Evolutionary conservation across 139 green algal species (phyloP).

Genomic region (Haematococcus sp.): DNA sequence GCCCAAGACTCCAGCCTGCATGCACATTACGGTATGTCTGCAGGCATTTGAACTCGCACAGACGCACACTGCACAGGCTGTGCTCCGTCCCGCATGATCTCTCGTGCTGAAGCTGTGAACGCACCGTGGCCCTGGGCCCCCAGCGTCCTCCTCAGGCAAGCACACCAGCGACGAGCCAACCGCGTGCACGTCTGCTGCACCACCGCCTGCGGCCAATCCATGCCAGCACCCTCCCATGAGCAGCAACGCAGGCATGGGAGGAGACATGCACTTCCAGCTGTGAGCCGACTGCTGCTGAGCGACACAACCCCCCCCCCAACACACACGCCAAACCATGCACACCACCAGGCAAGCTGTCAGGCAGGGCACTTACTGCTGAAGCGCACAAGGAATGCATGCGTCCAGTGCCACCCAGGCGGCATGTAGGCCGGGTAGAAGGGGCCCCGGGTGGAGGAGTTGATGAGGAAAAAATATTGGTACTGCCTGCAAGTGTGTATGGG

Average conservation of each 20-base stretch:
- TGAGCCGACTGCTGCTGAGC: too few species aligned
- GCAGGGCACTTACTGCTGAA: constrained; percentile 6
- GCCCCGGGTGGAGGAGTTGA: constrained; percentile 64
- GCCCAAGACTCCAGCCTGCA: constrained; percentile 33
- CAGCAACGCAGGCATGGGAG: too few species aligned
- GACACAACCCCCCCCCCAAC: too few species aligned
- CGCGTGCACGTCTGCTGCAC: constrained; percentile 19
- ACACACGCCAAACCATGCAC: too few species aligned
- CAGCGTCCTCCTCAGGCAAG: constrained; percentile 49
- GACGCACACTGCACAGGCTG: too few species aligned
- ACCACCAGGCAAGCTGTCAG: too few species aligned
- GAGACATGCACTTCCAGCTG: too few species aligned
- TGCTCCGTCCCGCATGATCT: too few species aligned
- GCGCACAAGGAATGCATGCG: constrained; percentile 49
- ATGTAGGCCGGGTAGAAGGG: constrained; percentile 59
- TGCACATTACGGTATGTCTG: background rate
- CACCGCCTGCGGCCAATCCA: constrained; percentile 2
- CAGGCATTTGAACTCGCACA: too few species aligned
- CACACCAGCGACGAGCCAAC: constrained; percentile 63
- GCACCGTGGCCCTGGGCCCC: background rate
- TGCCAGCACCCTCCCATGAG: too few species aligned
- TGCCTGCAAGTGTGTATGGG: constrained; percentile 9
- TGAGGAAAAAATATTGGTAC: constrained; percentile 66
- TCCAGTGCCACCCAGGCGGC: constrained; percentile 71
- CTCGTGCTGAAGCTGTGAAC: too few species aligned